Base-by-base conservation (phyloP, 2,329 filamentous ascomycete species). In the Clonostachys sp. region DNA sequence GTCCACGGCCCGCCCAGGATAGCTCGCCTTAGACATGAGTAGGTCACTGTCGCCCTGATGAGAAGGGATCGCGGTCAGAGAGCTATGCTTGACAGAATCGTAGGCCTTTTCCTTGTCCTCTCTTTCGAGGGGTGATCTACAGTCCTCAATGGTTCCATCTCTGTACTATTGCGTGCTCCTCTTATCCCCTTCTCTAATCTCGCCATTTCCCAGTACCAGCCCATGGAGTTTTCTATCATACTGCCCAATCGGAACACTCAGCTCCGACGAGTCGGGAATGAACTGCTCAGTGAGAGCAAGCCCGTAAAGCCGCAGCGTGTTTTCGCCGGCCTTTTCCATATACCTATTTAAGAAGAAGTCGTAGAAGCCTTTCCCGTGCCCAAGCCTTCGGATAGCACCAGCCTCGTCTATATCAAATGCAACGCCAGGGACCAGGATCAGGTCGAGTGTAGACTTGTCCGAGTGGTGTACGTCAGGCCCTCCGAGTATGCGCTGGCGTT, bases 281-380 rank as follows among this genome's bases (percentile, higher is more conserved):
- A 96, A 73, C 68, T 99, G 94, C 72, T 97, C 91, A 55, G 81
- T 78, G 58, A 99, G 80, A 56, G 89, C 87, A 61, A 97, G 77
- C 50, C 89, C 94, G 67, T 90, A 82, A 54, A 85, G 68, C 53
- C 76, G 68, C 60, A 80, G 64, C 58, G 70, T 62, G 47, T 62
- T 60, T 45, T 63, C 57, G 34, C 62, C 55, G 24, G 42, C 40
- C 59, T 59, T 18, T 36, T 61, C 61, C 45, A 70, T 64, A 58
- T 91, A 95, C 56, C 86, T 82, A 59, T 86, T 81, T 61, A 99
- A 71, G 66, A 96, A 99, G 65, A 84, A 87, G 71, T 99, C 94
- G 74, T 99, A 99, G 71, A 95, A 99, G 34, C 94, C 94, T 66
- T 90, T 95, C 48, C 94, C 94, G 66, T 99, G 94, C 39, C 94